phyloP scores from a whole-genome alignment of 1,284 basidiomycete species.

The Cryptococcus sp. region DNA sequence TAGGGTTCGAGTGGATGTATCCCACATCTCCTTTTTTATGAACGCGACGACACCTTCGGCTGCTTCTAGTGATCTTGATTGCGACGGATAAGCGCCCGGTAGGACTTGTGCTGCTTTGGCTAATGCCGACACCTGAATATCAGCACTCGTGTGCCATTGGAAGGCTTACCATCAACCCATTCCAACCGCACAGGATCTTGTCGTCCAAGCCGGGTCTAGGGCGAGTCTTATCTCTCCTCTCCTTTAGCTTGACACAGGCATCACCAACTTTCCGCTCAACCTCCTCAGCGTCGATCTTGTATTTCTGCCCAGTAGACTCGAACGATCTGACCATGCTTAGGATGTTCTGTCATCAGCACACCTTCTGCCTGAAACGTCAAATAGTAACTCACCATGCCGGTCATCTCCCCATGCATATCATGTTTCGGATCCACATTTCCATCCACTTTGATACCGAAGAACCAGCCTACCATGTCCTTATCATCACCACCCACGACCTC shows the following conservation, averaged over 20 bases:
- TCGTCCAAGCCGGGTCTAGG: conserved; percentile 52
- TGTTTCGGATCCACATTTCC: conserved; percentile 51
- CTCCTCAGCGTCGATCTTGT: conserved; percentile 25
- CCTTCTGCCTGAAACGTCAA: neutral
- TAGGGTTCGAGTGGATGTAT: conserved; percentile 17
- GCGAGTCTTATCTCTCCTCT: conserved; percentile 42
- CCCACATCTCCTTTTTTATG: conserved; percentile 28
- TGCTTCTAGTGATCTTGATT: conserved; percentile 7
- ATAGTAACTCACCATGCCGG: conserved; percentile 27
- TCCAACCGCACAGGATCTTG: conserved; percentile 53
- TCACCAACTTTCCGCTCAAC: conserved; percentile 23
- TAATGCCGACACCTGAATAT: conserved; percentile 26
- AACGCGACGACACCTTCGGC: conserved; percentile 25
- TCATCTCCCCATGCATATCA: conserved; percentile 51
- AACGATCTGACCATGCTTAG: conserved; percentile 23
- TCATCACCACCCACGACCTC: conserved; percentile 36
- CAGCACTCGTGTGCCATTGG: neutral
- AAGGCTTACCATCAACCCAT: conserved; percentile 50
- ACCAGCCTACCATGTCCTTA: conserved; percentile 38
- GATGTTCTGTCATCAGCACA: conserved; percentile 26
- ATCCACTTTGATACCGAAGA: conserved; percentile 46
- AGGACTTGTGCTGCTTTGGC: conserved; percentile 20
- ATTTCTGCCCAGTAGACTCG: conserved; percentile 15
- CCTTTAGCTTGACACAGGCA: conserved; percentile 33
- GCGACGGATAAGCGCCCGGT: conserved; percentile 19